Conservation (phyloP, 2,329 filamentous ascomycete genomes). For the Aspergillus sp. region DNA sequence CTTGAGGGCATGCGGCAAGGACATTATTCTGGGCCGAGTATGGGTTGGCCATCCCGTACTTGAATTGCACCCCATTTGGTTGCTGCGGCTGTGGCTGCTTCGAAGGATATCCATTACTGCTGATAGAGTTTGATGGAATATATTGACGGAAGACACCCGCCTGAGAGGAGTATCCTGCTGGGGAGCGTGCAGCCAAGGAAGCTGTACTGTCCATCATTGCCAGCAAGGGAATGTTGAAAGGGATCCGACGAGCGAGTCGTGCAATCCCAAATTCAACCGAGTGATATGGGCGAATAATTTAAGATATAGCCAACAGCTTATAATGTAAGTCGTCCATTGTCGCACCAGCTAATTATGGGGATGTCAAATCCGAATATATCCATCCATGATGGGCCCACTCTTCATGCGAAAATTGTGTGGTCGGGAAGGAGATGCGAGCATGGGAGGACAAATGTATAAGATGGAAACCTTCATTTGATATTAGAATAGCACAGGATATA, state of each 20-base stretch:
- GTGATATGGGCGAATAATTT: not conserved
- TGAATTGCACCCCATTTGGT: constrained; percentile 3
- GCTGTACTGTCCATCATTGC: constrained; percentile 26
- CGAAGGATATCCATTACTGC: constrained; percentile 12
- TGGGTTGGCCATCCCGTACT: not conserved
- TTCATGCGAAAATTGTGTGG: constrained; percentile 18
- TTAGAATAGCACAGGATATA: constrained; percentile 8
- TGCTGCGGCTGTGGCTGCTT: constrained; percentile 20
- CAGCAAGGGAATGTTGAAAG: not conserved
- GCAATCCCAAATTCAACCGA: not conserved
- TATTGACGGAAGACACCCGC: constrained; percentile 16
- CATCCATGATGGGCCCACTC: constrained; percentile 26
- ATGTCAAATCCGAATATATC: constrained; percentile 23
- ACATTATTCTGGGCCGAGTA: not conserved
- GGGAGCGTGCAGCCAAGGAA: not conserved
- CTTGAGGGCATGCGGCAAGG: constrained; percentile 5
- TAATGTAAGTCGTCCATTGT: constrained; percentile 13
- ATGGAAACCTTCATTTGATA: constrained; percentile 6
- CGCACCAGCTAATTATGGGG: constrained; percentile 10
- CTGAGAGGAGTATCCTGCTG: constrained; percentile 3
- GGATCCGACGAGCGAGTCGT: not conserved
- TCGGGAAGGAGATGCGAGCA: constrained; percentile 13
- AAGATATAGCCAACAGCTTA: constrained; percentile 4
- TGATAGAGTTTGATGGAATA: constrained; percentile 10
- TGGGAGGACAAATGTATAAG: constrained; percentile 14